Percentiles rank a stretch among this genome's conserved stretches.
Evolutionary conservation across 1,284 basidiomycete species (phyloP).

Genomic region (Papiliotrema nemorosa): DNA sequence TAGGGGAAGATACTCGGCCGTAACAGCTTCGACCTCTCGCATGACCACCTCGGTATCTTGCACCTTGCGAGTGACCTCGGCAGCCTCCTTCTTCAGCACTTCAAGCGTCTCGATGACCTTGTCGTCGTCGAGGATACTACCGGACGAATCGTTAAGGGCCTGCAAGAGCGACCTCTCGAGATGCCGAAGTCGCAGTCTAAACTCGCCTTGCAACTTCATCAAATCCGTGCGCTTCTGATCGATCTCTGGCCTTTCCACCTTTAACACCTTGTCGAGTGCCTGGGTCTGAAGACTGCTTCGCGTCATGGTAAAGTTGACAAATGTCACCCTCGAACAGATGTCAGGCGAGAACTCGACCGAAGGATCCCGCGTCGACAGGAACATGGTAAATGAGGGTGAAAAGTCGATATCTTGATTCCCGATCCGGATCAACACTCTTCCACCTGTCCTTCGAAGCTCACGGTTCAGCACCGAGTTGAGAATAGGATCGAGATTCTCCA

Average conservation of each 20-base stretch:
- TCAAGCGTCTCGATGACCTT: slow-evolving; percentile 98
- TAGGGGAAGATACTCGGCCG: slow-evolving; percentile 87
- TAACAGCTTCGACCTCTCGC: slow-evolving; percentile 94
- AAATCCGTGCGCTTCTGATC: slow-evolving; percentile 96
- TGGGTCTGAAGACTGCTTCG: slow-evolving; percentile 96
- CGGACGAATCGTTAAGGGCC: slow-evolving; percentile 93
- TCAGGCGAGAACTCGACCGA: slow-evolving; percentile 97
- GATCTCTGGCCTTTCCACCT: slow-evolving; percentile 93
- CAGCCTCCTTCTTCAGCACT: slow-evolving; percentile 94
- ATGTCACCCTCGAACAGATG: slow-evolving; percentile 97
- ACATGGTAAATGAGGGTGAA: slow-evolving; percentile 98
- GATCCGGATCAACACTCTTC: slow-evolving; percentile 93
- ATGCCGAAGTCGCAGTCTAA: slow-evolving; percentile 85
- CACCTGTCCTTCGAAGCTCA: slow-evolving; percentile 91
- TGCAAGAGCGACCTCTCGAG: slow-evolving; percentile 91
- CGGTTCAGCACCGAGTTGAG: slow-evolving; percentile 96
- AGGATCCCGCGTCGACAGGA: slow-evolving; percentile 94
- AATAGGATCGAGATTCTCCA: slow-evolving; percentile 96
- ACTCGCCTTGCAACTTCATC: slow-evolving; percentile 98
- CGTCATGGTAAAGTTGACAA: slow-evolving; percentile 99
- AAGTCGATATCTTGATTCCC: slow-evolving; percentile 99
- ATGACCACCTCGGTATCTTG: slow-evolving; percentile 95
- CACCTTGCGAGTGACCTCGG: slow-evolving; percentile 94
- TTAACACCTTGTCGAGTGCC: slow-evolving; percentile 93
- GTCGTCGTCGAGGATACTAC: slow-evolving; percentile 98